Percentiles rank a stretch among this genome's conserved stretches.
Conservation (phyloP, 495 filamentous ascomycete genomes). For the Penicillium silybi region DNA sequence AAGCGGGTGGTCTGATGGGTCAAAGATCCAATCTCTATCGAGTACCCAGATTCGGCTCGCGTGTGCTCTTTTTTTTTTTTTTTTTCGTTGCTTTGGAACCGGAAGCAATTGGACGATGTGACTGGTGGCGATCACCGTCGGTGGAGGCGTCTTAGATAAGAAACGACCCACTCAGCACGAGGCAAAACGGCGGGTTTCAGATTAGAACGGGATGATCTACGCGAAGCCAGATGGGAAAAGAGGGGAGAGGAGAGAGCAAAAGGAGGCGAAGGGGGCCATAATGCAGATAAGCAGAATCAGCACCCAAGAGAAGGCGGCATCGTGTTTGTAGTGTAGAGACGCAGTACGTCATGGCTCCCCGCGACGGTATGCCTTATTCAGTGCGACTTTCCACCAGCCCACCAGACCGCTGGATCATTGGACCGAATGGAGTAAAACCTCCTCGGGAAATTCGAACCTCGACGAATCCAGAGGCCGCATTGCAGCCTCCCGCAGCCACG, state of each 20-base stretch:
- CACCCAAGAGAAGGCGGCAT: no score
- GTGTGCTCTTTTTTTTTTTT: constrained; percentile 5
- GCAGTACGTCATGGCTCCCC: background rate
- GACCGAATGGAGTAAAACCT: background rate
- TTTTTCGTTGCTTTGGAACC: constrained; percentile 7
- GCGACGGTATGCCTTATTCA: background rate
- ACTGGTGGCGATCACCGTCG: constrained; percentile 3
- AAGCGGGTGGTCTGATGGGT: constrained; percentile 7
- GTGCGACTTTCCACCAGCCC: background rate
- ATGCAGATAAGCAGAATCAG: no score
- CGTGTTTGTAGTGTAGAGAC: background rate
- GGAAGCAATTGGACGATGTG: constrained; percentile 1
- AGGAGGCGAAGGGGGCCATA: no score
- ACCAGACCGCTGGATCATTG: background rate
- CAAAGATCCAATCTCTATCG: constrained; percentile 1
- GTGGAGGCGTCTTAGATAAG: constrained; percentile 6
- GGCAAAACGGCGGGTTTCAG: background rate
- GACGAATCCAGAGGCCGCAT: background rate
- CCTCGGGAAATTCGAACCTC: background rate
- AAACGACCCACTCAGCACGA: background rate
- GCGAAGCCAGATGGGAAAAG: background rate
- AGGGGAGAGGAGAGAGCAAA: background rate
- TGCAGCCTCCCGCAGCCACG: background rate
- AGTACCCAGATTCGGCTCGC: constrained; percentile 2
- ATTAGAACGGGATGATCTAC: background rate